Percentiles rank a stretch among this genome's conserved stretches.
Evolutionary conservation across 2,329 filamentous ascomycete species (phyloP).

Genomic region (Zasmidium angulare): DNA sequence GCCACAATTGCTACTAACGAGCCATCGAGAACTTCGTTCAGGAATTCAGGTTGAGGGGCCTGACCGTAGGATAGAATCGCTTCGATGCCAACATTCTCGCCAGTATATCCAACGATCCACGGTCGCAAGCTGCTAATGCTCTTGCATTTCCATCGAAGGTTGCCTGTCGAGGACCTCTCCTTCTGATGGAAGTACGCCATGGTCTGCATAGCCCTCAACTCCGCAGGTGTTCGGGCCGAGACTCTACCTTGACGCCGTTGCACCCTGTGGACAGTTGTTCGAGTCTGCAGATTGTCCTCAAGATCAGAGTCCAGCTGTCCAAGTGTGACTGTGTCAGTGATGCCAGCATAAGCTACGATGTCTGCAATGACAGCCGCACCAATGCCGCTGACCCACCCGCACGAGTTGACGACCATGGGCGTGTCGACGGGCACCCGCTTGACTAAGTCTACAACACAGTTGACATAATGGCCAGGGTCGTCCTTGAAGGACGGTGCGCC

Average conservation of each 20-base stretch:
- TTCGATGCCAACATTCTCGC: slow-evolving; percentile 54
- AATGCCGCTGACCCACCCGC: slow-evolving; percentile 71
- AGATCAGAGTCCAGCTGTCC: slow-evolving; percentile 60
- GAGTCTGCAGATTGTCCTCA: slow-evolving; percentile 25
- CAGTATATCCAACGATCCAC: slow-evolving; percentile 62
- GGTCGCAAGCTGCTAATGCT: slow-evolving; percentile 60
- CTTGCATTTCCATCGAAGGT: slow-evolving; percentile 49
- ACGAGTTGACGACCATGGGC: slow-evolving; percentile 71
- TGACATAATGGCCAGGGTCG: slow-evolving; percentile 65
- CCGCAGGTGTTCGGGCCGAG: slow-evolving; percentile 60
- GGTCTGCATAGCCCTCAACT: slow-evolving; percentile 72
- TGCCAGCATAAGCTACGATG: slow-evolving; percentile 55
- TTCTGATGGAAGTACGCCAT: slow-evolving; percentile 72
- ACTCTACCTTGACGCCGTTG: slow-evolving; percentile 60
- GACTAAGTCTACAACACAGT: slow-evolving; percentile 64
- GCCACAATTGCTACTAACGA: slow-evolving; percentile 67
- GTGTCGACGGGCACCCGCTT: slow-evolving; percentile 50
- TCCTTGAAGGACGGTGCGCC: slow-evolving; percentile 65
- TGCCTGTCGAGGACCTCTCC: not conserved
- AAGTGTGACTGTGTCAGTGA: slow-evolving; percentile 67
- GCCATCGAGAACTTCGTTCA: slow-evolving; percentile 68
- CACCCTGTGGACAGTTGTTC: slow-evolving; percentile 49
- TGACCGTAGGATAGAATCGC: slow-evolving; percentile 69
- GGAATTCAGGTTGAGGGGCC: slow-evolving; percentile 57
- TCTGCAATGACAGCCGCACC: slow-evolving; percentile 64